A percentile compares a stretch with the other conserved stretches of the same genome.
Conservation (phyloP, 2,329 filamentous ascomycete genomes). For the Sordariomycetes sp. region DNA sequence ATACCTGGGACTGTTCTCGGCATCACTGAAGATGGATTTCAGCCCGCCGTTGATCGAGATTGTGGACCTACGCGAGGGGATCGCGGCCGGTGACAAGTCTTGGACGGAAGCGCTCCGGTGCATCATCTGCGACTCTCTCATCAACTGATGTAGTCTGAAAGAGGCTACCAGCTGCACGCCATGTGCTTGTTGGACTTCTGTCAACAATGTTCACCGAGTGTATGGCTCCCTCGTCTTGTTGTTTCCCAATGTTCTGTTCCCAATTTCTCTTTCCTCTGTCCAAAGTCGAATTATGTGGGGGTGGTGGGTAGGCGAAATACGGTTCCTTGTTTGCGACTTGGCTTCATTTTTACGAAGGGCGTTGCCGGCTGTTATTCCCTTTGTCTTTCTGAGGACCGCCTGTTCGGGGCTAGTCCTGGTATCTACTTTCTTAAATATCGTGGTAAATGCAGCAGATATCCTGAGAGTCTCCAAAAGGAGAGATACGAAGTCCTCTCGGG, state of each 20-base stretch:
- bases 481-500: too few relatives aligned
- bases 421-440: too few relatives aligned
- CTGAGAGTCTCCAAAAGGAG: too few relatives aligned
- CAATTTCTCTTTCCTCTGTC: not conserved
- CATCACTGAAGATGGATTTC: slow-evolving; percentile 32
- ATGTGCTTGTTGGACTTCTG: too few relatives aligned
- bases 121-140: slow-evolving; percentile 35
- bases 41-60: slow-evolving; percentile 40
- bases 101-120: slow-evolving; percentile 44
- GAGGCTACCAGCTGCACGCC: not conserved
- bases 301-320: not conserved
- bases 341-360: not conserved
- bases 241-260: not conserved
- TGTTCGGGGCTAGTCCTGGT: not conserved
- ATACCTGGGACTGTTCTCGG: slow-evolving; percentile 42
- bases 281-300: not conserved
- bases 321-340: not conserved
- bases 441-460: too few relatives aligned
- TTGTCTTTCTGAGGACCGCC: not conserved
- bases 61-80: slow-evolving; percentile 34
- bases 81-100: slow-evolving; percentile 36
- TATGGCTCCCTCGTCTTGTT: not conserved
- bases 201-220: too few relatives aligned
- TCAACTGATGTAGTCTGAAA: slow-evolving; percentile 21
- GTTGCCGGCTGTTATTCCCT: not conserved